Percentiles rank a stretch among this genome's conserved stretches.
phyloP scores from a whole-genome alignment of 805 yeast genomes.

The Kazachstania viticola region DNA sequence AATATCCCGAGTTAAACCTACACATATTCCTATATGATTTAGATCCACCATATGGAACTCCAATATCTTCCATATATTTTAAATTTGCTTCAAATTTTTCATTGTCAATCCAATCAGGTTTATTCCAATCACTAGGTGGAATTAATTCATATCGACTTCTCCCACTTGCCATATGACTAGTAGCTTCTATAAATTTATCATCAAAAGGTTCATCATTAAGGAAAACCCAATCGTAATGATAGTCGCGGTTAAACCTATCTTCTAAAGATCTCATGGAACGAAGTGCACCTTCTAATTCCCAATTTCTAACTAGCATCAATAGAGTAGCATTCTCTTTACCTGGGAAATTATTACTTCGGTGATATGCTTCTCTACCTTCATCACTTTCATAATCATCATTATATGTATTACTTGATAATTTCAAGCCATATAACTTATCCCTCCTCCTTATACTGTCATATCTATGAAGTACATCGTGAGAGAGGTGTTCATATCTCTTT shows the following conservation, averaged over 20 bases:
- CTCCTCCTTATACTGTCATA: too few species aligned
- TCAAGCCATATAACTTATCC: constrained; percentile 9
- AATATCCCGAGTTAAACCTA: constrained; percentile 83
- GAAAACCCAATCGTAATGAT: constrained; percentile 69
- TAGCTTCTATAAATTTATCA: constrained; percentile 48
- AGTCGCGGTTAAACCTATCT: constrained; percentile 58
- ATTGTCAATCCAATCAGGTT: constrained; percentile 59
- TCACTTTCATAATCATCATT: too few species aligned
- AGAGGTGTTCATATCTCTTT: too few species aligned
- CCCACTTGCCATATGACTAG: constrained; percentile 53
- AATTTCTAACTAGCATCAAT: constrained; percentile 77
- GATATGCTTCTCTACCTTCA: too few species aligned
- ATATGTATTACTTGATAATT: constrained; percentile 20
- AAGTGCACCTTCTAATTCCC: constrained; percentile 66
- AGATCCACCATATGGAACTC: constrained; percentile 54
- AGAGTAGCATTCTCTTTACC: constrained; percentile 61
- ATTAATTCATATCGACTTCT: constrained; percentile 53
- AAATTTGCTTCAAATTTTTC: constrained; percentile 39
- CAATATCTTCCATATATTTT: constrained; percentile 32
- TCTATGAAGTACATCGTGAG: too few species aligned
- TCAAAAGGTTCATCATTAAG: constrained; percentile 63
- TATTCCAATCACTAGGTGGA: constrained; percentile 64
- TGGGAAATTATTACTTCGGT: too few species aligned
- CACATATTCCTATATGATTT: constrained; percentile 86
- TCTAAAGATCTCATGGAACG: constrained; percentile 66